Evolutionary conservation across 805 yeast species (phyloP).

Genomic region (Saccharomyces kudriavzevii): DNA sequence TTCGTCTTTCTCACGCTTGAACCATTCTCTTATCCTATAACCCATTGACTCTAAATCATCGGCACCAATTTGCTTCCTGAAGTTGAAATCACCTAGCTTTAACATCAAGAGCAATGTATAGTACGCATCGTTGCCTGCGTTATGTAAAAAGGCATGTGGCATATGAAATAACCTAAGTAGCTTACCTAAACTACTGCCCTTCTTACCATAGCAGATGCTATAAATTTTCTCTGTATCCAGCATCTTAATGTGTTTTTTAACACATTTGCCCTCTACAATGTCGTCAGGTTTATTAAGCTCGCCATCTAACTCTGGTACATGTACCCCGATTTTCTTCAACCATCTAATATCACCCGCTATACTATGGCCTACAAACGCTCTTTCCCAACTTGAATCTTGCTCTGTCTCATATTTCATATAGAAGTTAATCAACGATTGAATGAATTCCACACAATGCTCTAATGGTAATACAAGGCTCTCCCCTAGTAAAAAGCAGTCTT

Average conservation of each 20-base stretch:
- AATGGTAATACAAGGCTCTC: conserved; percentile 35
- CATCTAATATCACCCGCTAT: conserved; percentile 47
- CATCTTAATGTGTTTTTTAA: neutral
- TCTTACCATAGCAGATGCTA: conserved; percentile 32
- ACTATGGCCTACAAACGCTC: conserved; percentile 52
- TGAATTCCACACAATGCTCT: conserved; percentile 30
- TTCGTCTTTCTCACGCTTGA: conserved; percentile 15
- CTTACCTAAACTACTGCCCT: conserved; percentile 40
- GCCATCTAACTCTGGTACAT: conserved; percentile 29
- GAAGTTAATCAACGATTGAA: conserved; percentile 37
- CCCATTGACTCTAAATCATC: conserved; percentile 19
- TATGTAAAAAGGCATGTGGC: conserved; percentile 54
- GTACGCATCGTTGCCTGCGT: conserved; percentile 66
- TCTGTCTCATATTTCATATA: conserved; percentile 31
- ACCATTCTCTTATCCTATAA: conserved; percentile 14
- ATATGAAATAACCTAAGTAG: conserved; percentile 40
- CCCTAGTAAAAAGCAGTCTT: conserved; percentile 43
- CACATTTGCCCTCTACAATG: neutral
- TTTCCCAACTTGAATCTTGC: conserved; percentile 21
- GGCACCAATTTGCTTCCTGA: conserved; percentile 15
- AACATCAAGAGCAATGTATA: conserved; percentile 46
- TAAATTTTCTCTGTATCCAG: conserved; percentile 16
- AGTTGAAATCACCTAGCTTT: conserved; percentile 38
- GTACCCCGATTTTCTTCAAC: conserved; percentile 39
- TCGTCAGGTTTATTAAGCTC: conserved; percentile 3